Base-by-base conservation (phyloP, 2,329 filamentous ascomycete genomes). In the Macroventuria anomochaeta region DNA sequence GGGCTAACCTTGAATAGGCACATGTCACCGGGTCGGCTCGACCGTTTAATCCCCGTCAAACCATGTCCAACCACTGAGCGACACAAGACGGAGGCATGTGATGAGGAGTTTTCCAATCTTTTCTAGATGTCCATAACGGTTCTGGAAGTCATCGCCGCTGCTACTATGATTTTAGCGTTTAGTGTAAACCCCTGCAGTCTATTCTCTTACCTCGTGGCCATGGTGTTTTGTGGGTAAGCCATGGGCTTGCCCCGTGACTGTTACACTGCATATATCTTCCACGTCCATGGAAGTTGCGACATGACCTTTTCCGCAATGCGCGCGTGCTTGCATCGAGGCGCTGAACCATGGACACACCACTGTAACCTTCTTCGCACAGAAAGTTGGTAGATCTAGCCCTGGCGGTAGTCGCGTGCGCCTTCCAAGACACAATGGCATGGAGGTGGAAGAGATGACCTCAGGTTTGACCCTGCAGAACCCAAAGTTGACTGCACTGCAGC, bases 21-120 rank as follows among this genome's bases (percentile, higher is more conserved):
- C 55, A 61, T 52, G 65, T 72, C 68, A 71, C 63, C 64, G 66
- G 66, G 56, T 64, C 64, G 60, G 68, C 62, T 59, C 60, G 62
- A 61, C 48, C 40, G 43, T 57, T 64, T 54, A 55, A 65, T 62
- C 55, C 57, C 59, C 57, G 58, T 55, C 40, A 54, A 46, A 39
- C 49, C 44, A 38, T 36, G 38, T 52, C 62, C 60, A 64, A 60
- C 58, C 59, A 63, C 40, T 33, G 29, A 20, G 63, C 56, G 41
- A 56, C 52, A 58, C 55, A 46, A 42, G 55, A 41, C 32, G 47
- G 53, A 48, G 53, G 55, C 66, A 71, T 71, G 68, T 72, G 67
- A 71, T 57, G 43, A 50, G 33, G 36, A 28, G n/a, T 13, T 44
- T 29, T 13, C 39, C 20, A 48, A 31, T 20, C 34, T 37, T 33